A percentile compares a stretch with the other conserved stretches of the same genome.
Evolutionary conservation across 208 protist species (phyloP).

Genomic region (Kentomonas sorsogonicus): DNA sequence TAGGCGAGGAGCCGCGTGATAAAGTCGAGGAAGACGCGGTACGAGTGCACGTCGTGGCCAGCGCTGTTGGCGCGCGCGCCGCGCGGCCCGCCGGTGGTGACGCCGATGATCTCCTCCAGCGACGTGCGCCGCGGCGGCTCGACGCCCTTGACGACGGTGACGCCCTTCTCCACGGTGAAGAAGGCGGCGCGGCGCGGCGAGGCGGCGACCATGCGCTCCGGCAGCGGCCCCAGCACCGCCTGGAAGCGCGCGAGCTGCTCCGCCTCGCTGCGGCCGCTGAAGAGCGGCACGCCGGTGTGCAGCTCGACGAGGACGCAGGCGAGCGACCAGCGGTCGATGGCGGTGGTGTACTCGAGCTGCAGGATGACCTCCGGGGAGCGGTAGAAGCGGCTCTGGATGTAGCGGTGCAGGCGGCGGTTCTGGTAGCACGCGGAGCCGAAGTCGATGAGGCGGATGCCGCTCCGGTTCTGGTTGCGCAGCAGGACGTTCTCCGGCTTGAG

Average conservation of each 20-base stretch:
- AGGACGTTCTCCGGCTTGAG: slow-evolving; percentile 96
- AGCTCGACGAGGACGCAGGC: slow-evolving; percentile 99
- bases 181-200: slow-evolving; percentile 56
- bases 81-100: slow-evolving; percentile 41
- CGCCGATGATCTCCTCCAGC: slow-evolving; percentile 43
- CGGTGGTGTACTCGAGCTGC: slow-evolving; percentile 86
- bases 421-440: slow-evolving; percentile 96
- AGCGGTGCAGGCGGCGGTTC: slow-evolving; percentile 93
- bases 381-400: slow-evolving; percentile 98
- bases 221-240: slow-evolving; percentile 68
- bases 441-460: slow-evolving; percentile 95
- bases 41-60: slow-evolving; percentile 41
- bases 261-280: slow-evolving; percentile 91
- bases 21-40: slow-evolving; percentile 64
- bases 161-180: slow-evolving; percentile 26
- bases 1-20: slow-evolving; percentile 46
- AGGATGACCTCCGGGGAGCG: slow-evolving; percentile 97
- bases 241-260: slow-evolving; percentile 94
- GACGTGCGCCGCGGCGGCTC: slow-evolving; percentile 23
- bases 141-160: slow-evolving; percentile 39
- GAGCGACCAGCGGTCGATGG: slow-evolving; percentile 98
- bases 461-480: slow-evolving; percentile 80
- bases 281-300: slow-evolving; percentile 95
- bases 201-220: slow-evolving; percentile 46
- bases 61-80: slow-evolving; percentile 25